phyloP scores from a whole-genome alignment of 257 asterid genomes.

The Salvia rosmarinus region DNA sequence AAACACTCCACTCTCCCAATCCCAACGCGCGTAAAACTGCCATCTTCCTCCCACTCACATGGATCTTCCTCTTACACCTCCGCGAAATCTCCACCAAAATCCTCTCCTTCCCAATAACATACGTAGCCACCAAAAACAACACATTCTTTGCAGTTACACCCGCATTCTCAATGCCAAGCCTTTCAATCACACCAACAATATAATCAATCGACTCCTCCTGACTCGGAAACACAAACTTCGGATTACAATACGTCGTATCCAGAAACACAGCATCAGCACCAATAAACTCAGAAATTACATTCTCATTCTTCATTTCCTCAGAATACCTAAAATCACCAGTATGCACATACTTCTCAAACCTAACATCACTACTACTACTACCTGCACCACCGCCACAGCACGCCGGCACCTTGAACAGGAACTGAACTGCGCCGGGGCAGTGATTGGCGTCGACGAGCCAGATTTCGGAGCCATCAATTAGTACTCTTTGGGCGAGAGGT shows the following conservation, averaged over 20 bases:
- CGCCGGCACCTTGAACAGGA: constrained; percentile 67
- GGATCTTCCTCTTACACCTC: constrained; percentile 77
- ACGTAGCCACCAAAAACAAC: constrained; percentile 85
- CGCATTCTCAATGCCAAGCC: constrained; percentile 50
- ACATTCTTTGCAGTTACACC: constrained; percentile 48
- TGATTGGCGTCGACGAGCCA: constrained; percentile 78
- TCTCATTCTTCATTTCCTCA: constrained; percentile 59
- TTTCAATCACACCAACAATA: constrained; percentile 64
- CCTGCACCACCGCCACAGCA: constrained; percentile 25
- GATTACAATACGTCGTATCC: constrained; percentile 90
- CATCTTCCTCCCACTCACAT: constrained; percentile 68
- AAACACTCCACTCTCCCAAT: constrained; percentile 68
- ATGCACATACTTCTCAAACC: constrained; percentile 77
- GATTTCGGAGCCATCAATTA: constrained; percentile 71
- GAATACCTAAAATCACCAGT: constrained; percentile 87
- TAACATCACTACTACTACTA: constrained; percentile 34
- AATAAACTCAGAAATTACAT: constrained; percentile 50
- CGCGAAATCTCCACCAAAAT: constrained; percentile 77
- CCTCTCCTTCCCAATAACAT: constrained; percentile 89
- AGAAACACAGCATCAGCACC: constrained; percentile 86
- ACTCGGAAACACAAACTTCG: constrained; percentile 77
- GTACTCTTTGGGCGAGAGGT: constrained; percentile 48
- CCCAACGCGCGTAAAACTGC: constrained; percentile 61
- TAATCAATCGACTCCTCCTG: constrained; percentile 89
- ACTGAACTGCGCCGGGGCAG: constrained; percentile 97